These are phyloP conservation scores for Lachnellula willkommii DNA, from an alignment of 2,329 filamentous ascomycete genomes.

Conservation along the genomic window DNA sequence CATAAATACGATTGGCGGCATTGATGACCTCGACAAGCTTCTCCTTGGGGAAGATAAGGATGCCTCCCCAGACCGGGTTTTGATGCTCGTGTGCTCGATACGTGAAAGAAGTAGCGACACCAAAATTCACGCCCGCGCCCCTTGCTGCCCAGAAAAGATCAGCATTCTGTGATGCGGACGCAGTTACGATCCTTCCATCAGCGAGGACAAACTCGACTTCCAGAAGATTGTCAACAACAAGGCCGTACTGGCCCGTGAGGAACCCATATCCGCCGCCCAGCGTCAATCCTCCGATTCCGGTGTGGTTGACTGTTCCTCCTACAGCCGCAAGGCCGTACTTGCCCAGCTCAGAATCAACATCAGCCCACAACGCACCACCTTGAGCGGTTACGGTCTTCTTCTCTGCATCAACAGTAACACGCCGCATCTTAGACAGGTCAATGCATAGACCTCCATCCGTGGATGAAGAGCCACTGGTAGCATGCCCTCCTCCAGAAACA, in stretches of 20 bases:
- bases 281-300: constrained; percentile 19
- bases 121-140: constrained; percentile 28
- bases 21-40: constrained; percentile 13
- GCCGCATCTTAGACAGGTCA: constrained; percentile 19
- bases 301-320: constrained; percentile 21
- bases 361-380: constrained; percentile 23
- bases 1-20: constrained; percentile 12
- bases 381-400: constrained; percentile 15
- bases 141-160: constrained; percentile 34
- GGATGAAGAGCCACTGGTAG: constrained; percentile 17
- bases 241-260: constrained; percentile 39
- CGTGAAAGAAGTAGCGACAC: constrained; percentile 14
- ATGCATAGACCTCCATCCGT: constrained; percentile 20
- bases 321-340: constrained; percentile 20
- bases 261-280: constrained; percentile 42
- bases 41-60: constrained; percentile 11
- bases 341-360: constrained; percentile 19
- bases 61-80: constrained; percentile 15
- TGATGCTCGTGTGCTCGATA: constrained; percentile 15
- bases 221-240: constrained; percentile 21
- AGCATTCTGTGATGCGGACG: constrained; percentile 20
- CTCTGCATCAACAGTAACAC: constrained; percentile 11
- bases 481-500: constrained; percentile 17
- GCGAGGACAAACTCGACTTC: constrained; percentile 29
- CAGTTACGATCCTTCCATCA: constrained; percentile 27